A percentile compares a stretch with the other conserved stretches of the same genome.
These are phyloP conservation scores for Pichia nakasei DNA, from an alignment of 805 yeast genomes.

Conservation along the genomic window DNA sequence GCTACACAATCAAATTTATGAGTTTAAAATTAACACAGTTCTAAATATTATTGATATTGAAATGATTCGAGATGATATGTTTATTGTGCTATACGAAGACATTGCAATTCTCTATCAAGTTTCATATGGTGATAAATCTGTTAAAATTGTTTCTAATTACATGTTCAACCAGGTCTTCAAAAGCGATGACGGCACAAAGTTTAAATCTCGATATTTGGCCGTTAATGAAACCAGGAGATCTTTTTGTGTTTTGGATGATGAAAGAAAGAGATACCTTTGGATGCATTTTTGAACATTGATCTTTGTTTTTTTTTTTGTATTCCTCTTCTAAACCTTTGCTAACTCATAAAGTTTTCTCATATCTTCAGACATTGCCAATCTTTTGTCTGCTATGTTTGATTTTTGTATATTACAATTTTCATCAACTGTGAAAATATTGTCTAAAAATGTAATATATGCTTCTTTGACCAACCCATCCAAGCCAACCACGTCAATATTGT, in stretches of 20 bases:
- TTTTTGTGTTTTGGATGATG: conserved; percentile 34
- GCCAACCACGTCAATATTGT: conserved; percentile 5
- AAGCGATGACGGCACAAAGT: conserved; percentile 3
- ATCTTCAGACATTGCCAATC: conserved; percentile 8
- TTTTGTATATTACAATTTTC: conserved; percentile 12
- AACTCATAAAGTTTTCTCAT: neutral
- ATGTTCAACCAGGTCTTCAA: conserved; percentile 2
- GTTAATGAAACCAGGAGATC: conserved; percentile 24
- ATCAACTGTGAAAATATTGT: conserved; percentile 8
- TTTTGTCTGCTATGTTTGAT: conserved; percentile 5
- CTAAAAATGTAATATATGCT: conserved; percentile 15
- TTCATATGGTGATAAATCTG: neutral
- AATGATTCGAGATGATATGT: neutral
- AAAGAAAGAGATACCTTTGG: conserved; percentile 29
- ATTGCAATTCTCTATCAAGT: neutral
- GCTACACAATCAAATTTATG: neutral
- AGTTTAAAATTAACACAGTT: neutral
- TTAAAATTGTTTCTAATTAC: neutral
- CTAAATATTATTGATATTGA: neutral
- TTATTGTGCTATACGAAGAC: neutral
- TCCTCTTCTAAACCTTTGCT: neutral
- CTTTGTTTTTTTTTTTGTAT: too few relatives aligned
- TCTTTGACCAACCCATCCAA: conserved; percentile 3
- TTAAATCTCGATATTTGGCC: conserved; percentile 27
- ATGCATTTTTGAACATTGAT: neutral